Evolutionary conservation across 805 yeast genomes (phyloP).

Genomic region (Nadsonia fulvescens): DNA sequence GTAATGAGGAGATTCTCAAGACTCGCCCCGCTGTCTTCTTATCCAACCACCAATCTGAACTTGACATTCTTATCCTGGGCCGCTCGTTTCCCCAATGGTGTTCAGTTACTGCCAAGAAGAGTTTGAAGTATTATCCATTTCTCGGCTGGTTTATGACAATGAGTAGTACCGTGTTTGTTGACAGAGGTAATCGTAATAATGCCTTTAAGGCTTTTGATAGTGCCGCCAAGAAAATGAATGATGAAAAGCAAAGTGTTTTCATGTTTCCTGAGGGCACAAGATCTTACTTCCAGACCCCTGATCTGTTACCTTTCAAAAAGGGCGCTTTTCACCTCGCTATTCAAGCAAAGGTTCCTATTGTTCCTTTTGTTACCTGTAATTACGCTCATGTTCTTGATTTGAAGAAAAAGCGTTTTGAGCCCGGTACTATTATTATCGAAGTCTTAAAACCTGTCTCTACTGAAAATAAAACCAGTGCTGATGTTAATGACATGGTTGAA

Average conservation of each 20-base stretch:
- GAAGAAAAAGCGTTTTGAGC: constrained; percentile 42
- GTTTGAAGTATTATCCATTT: constrained; percentile 69
- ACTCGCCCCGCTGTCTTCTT: constrained; percentile 57
- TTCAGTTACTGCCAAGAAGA: constrained; percentile 82
- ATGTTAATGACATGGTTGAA: too few relatives aligned
- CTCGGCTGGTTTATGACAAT: constrained; percentile 94
- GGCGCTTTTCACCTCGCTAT: constrained; percentile 97
- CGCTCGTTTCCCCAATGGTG: constrained; percentile 72
- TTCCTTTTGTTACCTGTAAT: constrained; percentile 79
- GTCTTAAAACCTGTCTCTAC: constrained; percentile 81
- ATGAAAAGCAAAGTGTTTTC: constrained; percentile 55
- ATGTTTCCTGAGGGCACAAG: constrained; percentile 97
- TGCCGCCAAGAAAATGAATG: constrained; percentile 47
- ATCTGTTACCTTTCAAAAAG: constrained; percentile 75
- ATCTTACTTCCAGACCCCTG: constrained; percentile 52
- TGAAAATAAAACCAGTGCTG: too few relatives aligned
- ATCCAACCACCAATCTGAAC: constrained; percentile 79
- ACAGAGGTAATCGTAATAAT: constrained; percentile 57
- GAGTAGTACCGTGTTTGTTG: constrained; percentile 81
- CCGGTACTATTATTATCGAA: constrained; percentile 60
- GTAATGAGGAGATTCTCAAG: constrained; percentile 42
- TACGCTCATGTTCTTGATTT: constrained; percentile 57
- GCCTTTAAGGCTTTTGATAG: constrained; percentile 57
- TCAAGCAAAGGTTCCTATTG: constrained; percentile 75
- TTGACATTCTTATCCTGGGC: constrained; percentile 73